Percentiles rank a stretch among this genome's conserved stretches.
These are phyloP conservation scores for Starmera amethionina DNA, from an alignment of 805 yeast species.

Conservation along the genomic window DNA sequence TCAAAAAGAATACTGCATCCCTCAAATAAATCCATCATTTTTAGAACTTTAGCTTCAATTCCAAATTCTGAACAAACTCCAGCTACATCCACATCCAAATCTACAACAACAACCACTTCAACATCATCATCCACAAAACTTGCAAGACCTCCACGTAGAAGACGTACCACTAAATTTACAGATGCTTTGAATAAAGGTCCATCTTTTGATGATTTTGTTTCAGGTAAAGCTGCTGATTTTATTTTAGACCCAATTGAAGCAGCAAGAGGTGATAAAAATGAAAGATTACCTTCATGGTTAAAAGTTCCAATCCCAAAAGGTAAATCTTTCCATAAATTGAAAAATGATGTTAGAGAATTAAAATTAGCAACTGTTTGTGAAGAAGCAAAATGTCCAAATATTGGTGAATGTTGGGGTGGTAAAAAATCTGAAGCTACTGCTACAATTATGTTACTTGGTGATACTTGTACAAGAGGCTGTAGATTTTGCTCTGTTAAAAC, in stretches of 20 bases:
- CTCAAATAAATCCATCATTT: neutral
- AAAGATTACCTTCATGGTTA: constrained; percentile 85
- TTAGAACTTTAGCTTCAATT: neutral
- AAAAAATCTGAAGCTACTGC: constrained; percentile 86
- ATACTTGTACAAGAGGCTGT: constrained; percentile 99
- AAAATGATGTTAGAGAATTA: constrained; percentile 79
- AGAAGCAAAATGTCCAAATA: constrained; percentile 98
- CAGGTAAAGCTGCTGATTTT: constrained; percentile 64
- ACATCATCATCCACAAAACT: neutral
- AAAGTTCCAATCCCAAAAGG: constrained; percentile 98
- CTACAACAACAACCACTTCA: neutral
- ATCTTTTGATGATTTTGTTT: constrained; percentile 82
- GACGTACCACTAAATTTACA: constrained; percentile 50
- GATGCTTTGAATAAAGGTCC: constrained; percentile 79
- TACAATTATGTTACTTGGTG: constrained; percentile 96
- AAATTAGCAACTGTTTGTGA: constrained; percentile 94
- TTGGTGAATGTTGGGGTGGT: constrained; percentile 99
- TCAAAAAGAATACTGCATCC: neutral
- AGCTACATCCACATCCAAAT: neutral
- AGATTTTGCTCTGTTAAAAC: constrained; percentile 97
- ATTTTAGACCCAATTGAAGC: constrained; percentile 67
- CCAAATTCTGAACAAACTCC: neutral
- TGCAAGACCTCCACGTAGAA: constrained; percentile 21
- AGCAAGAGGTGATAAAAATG: constrained; percentile 58
- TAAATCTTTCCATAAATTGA: constrained; percentile 64